Conservation (phyloP, 2,329 filamentous ascomycete genomes). For the Daldinia sp. region DNA sequence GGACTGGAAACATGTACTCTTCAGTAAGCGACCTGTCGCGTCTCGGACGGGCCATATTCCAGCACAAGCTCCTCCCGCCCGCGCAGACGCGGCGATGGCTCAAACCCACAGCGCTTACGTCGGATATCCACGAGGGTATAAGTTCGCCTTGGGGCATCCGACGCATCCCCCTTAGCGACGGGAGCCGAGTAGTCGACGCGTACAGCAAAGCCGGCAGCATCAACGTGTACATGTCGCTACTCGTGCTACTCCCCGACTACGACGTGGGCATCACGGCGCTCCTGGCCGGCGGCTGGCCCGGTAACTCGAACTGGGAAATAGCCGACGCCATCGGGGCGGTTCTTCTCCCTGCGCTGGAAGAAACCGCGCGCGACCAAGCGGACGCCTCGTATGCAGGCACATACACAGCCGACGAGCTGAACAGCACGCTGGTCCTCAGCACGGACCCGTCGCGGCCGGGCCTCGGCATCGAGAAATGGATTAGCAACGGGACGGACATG, state of each 20-base stretch:
- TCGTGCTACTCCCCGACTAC: constrained; percentile 45
- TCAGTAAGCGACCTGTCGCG: constrained; percentile 52
- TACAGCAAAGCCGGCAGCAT: constrained; percentile 46
- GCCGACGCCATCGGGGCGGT: constrained; percentile 40
- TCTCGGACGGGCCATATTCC: constrained; percentile 55
- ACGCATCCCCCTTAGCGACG: constrained; percentile 42
- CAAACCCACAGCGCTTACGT: constrained; percentile 51
- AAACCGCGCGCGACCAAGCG: constrained; percentile 38
- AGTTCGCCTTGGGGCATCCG: constrained; percentile 57
- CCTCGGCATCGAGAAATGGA: constrained; percentile 40
- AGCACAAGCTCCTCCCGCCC: constrained; percentile 48
- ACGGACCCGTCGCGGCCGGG: constrained; percentile 40
- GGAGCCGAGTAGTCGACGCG: constrained; percentile 43
- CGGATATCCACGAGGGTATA: constrained; percentile 50
- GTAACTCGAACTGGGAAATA: constrained; percentile 45
- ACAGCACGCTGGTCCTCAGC: constrained; percentile 38
- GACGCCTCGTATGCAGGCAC: constrained; percentile 37
- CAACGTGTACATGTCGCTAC: constrained; percentile 41
- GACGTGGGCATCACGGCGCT: constrained; percentile 41
- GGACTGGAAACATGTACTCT: constrained; percentile 56
- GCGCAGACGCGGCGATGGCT: constrained; percentile 55
- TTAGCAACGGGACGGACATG: constrained; percentile 46
- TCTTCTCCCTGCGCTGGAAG: constrained; percentile 42
- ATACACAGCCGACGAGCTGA: constrained; percentile 26
- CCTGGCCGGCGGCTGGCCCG: constrained; percentile 42